Evolutionary conservation across 1,139 yeast genomes (phyloP), one percentile per base, ranked within the genome.

Genomic region (Pichia sp.): DNA sequence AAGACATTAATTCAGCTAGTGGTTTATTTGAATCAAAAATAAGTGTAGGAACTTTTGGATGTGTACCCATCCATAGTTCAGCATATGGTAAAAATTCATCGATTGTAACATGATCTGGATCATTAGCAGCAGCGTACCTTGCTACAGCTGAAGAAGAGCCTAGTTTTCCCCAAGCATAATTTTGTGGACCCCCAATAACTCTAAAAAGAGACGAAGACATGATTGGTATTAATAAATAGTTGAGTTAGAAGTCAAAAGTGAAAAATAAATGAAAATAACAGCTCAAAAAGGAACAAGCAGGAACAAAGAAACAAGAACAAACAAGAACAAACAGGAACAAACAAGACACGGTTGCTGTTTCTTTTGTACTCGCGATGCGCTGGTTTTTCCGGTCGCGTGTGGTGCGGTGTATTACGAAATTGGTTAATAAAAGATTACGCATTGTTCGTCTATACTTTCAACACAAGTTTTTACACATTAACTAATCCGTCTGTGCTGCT

Each of bases 11-110:
- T 15, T 83, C 85, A 48, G 89, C 73, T 57, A 91, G 72, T 21
- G 71, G 60, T 41, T 50, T 48, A 50, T 72, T 66, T 30, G 78
- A 78, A 23, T 69, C 74, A 16, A 74, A 72, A 33, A 76, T 73
- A 40, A 66, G 66, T n/a, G 95, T 82, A 16, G 97, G 96, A 13
- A 85, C 88, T 37, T 84, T 82, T 39, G 95, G 93, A 59, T 91
- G 98, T 23, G 97, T 88, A 23, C 98, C 98, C 98, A 91, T 91
- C 98, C 98, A 91, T 53, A 91, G 72, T 62, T 85, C 94, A 28
- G 95, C 94, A 55, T 85, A 85, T 11, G 95, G 97, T 60, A 80
- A 77, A 34, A 69, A 43, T 53, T 80, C 89, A 51, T 83, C 87
- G 43, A 88, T 72, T 27, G 58, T 56, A 41, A 79, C 66, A 22